These are phyloP conservation scores for Trichoderma erinaceum DNA, from an alignment of 495 filamentous ascomycete genomes.

Conservation along the genomic window DNA sequence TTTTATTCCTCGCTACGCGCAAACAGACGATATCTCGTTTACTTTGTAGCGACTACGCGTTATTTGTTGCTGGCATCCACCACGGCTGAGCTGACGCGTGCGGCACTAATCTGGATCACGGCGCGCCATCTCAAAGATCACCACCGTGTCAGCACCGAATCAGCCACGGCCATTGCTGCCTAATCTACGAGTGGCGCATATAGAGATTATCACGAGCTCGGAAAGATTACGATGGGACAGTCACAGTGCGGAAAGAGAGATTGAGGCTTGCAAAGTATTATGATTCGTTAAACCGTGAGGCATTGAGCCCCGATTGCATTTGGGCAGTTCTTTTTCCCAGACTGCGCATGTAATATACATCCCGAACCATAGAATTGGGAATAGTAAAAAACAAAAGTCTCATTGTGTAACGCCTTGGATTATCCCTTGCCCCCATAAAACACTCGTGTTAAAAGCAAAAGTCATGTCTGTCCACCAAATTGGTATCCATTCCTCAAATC, in stretches of 20 bases:
- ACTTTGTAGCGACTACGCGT: no score
- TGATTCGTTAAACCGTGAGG: constrained; percentile 1
- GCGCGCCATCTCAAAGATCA: no score
- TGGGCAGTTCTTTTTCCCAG: not conserved
- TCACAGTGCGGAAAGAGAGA: not conserved
- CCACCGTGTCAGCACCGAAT: no score
- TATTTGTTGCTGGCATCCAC: no score
- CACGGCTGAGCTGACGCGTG: no score
- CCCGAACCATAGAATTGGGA: constrained; percentile 18
- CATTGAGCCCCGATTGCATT: constrained; percentile 9
- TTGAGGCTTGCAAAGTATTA: not conserved
- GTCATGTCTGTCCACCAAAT: constrained; percentile 28
- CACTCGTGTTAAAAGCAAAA: constrained; percentile 23
- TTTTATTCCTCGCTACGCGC: no score
- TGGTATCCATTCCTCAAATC: constrained; percentile 17
- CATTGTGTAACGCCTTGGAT: constrained; percentile 18
- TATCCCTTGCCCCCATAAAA: constrained; percentile 22
- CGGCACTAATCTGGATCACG: no score
- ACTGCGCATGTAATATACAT: constrained; percentile 31
- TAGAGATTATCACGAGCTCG: no score
- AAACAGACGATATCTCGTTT: no score
- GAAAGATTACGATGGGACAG: not conserved
- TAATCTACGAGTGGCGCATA: no score
- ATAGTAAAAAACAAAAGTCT: constrained; percentile 21
- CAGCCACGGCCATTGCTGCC: no score